Evolutionary conservation across 306 rosid genomes (phyloP).

Genomic region (Astragalus glycyphyllos): DNA sequence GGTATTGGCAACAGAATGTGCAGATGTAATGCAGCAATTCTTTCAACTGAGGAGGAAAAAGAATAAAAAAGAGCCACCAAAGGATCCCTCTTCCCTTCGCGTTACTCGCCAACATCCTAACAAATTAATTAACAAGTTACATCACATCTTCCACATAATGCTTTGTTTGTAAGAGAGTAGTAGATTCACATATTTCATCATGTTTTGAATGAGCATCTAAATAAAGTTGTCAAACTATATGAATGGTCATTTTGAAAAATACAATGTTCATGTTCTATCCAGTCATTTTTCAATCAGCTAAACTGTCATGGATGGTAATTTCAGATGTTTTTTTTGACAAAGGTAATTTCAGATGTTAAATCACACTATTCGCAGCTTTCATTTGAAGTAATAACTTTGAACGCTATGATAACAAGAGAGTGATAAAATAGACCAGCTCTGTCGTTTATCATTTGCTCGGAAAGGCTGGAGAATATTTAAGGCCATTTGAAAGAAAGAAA

Average conservation of each 20-base stretch:
- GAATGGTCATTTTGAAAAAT: constrained; percentile 19
- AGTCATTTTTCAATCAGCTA: constrained; percentile 7
- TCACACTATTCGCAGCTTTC: constrained; percentile 1
- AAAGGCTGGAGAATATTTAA: constrained; percentile 9
- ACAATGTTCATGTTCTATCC: constrained; percentile 9
- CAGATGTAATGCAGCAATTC: constrained; percentile 91
- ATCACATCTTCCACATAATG: constrained; percentile 72
- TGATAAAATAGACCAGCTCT: constrained; percentile 4
- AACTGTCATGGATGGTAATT: too few species aligned
- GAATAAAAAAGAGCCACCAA: constrained; percentile 52
- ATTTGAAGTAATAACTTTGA: constrained; percentile 25
- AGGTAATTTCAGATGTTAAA: too few species aligned
- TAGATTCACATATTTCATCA: constrained; percentile 12
- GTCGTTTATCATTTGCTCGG: constrained; percentile 1
- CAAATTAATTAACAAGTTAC: constrained; percentile 73
- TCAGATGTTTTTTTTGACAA: too few species aligned
- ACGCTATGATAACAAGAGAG: constrained; percentile 16
- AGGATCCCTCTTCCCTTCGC: constrained; percentile 44
- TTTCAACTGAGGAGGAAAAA: constrained; percentile 83
- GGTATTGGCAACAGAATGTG: constrained; percentile 74
- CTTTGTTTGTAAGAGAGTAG: constrained; percentile 61
- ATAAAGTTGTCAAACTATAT: constrained; percentile 18
- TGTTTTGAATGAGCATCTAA: constrained; percentile 38
- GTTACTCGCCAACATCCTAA: constrained; percentile 61
- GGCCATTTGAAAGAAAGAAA: constrained; percentile 26